These are phyloP conservation scores for Trichophyton simii DNA, from an alignment of 2,329 filamentous ascomycete species.

Conservation along the genomic window DNA sequence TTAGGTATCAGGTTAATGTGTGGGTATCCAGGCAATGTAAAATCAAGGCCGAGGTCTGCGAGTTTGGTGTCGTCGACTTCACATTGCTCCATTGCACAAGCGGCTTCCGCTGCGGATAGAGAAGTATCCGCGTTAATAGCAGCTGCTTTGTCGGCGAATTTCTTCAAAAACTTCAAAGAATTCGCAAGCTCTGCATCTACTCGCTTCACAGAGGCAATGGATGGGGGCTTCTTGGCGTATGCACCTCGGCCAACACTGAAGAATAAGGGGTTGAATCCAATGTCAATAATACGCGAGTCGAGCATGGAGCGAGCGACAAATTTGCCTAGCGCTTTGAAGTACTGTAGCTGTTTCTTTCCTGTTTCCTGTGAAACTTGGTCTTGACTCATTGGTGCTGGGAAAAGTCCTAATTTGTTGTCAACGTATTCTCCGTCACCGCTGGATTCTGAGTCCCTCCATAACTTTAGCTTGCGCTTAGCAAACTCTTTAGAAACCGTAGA, in stretches of 20 bases:
- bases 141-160: constrained; percentile 72
- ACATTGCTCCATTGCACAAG: constrained; percentile 55
- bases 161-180: constrained; percentile 76
- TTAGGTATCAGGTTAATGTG: constrained; percentile 67
- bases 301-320: constrained; percentile 98
- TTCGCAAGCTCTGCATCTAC: constrained; percentile 78
- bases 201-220: constrained; percentile 74
- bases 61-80: constrained; percentile 62
- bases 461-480: constrained; percentile 88
- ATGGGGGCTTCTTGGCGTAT: constrained; percentile 57
- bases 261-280: constrained; percentile 94
- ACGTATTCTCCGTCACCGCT: constrained; percentile 64
- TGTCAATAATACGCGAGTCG: constrained; percentile 92
- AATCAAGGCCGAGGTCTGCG: constrained; percentile 83
- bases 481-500: constrained; percentile 96
- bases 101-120: constrained; percentile 58
- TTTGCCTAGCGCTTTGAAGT: constrained; percentile 90
- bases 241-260: constrained; percentile 74
- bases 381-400: constrained; percentile 78
- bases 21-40: constrained; percentile 85
- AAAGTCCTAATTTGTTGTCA: constrained; percentile 71
- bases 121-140: constrained; percentile 59
- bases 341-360: constrained; percentile 73
- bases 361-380: constrained; percentile 61
- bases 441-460: constrained; percentile 87